Percentiles rank a stretch among this genome's conserved stretches.
These are phyloP conservation scores for Ceratocystis ficicola DNA, from an alignment of 2,329 filamentous ascomycete species.

Conservation along the genomic window DNA sequence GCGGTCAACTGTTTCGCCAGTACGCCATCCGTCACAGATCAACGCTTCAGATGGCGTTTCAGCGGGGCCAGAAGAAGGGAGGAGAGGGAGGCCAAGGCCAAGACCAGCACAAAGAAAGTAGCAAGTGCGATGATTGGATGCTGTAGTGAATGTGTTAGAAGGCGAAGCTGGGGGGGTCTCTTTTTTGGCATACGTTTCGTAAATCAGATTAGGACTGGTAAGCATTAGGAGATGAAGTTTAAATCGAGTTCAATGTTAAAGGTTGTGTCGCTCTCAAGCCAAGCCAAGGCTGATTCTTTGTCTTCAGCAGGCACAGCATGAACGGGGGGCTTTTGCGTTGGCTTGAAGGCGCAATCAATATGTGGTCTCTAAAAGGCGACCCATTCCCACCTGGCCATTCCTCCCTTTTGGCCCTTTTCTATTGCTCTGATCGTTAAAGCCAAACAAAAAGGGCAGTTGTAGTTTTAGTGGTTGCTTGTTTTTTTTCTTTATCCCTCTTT, in stretches of 20 bases:
- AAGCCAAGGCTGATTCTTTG: not conserved
- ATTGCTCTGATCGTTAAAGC: not conserved
- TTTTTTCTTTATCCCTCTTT: not conserved
- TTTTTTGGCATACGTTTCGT: too few relatives aligned
- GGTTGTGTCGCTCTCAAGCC: not conserved
- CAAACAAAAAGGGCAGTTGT: not conserved
- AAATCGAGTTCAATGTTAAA: too few relatives aligned
- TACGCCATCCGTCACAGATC: conserved; percentile 17
- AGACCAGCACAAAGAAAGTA: not conserved
- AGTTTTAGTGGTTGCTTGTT: not conserved
- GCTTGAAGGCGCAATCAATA: conserved; percentile 5
- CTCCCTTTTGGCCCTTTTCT: not conserved
- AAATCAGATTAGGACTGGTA: too few relatives aligned
- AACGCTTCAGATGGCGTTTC: conserved; percentile 21
- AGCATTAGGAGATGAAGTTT: too few relatives aligned
- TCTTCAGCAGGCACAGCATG: not conserved
- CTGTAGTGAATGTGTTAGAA: too few relatives aligned
- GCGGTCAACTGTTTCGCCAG: conserved; percentile 16
- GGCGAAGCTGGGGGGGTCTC: too few relatives aligned
- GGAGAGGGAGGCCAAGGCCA: not conserved
- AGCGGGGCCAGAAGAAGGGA: conserved; percentile 9
- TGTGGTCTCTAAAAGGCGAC: not conserved
- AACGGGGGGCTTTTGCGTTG: conserved; percentile 1
- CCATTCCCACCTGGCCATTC: conserved; percentile 6
- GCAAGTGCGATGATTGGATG: too few relatives aligned